Base-by-base conservation (phyloP, 352 stramenopile genomes). In the Phytophthora cactorum region DNA sequence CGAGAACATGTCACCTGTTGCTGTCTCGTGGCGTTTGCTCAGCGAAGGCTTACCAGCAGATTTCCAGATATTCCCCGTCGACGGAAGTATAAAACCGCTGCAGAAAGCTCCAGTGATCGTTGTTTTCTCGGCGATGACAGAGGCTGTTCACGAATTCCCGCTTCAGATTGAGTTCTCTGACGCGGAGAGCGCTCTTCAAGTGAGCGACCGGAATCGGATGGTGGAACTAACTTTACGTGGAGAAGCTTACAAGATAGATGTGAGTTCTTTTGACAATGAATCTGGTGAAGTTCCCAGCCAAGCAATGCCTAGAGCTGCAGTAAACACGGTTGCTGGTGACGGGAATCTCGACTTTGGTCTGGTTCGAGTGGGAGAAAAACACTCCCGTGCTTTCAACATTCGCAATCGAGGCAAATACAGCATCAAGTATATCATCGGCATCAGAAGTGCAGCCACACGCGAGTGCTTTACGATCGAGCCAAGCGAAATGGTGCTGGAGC, bases 361-460 rank as follows among this genome's bases (percentile, higher is more conserved):
- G 22, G 64, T 97, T 17, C 88, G 95, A n/a, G 95, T 99, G 10
- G 92, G 93, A 11, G 95, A 98, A 57, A 84, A 71, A n/a, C 75
- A 81, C 14, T 75, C 74, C 8, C 78, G 93, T 2, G 78, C 75
- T 10, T 97, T 98, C 64, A 90, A 69, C 14, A 88, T 98, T 43
- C 74, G 75, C 2, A 98, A 98, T 61, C 78, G 76, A 25, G 96
- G 96, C 7, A 98, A 98, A 69, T 98, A 98, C 77, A 84, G 91
- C 52, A 95, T 98, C 60, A 90, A 94, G 53, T 98, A 89, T 57
- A 65, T 86, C 28, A 63, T 98, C 44, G 67, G 60, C 3, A 79
- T 97, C 22, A 75, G 78, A 34, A 82, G 78, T 34, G 50, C 64
- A n/a, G 49, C 57, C 0, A 76, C 85, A 11, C 73, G 84, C 11